Conservation (phyloP, 1,139 yeast species). For the Lodderomyces orthopsilosis region DNA sequence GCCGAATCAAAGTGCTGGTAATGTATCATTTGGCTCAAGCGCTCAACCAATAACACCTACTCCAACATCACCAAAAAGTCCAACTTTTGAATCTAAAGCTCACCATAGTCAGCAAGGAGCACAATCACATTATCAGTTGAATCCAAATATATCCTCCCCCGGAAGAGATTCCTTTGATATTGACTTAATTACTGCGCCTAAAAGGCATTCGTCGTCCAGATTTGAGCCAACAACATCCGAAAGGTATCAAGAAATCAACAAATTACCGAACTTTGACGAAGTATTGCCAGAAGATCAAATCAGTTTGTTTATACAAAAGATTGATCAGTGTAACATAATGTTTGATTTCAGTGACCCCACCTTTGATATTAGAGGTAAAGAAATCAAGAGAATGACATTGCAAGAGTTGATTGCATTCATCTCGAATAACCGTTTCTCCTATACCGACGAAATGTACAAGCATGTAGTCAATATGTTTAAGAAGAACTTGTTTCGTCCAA, state of each 20-base stretch:
- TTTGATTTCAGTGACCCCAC: constrained; percentile 95
- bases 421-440: constrained; percentile 74
- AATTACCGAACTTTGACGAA: constrained; percentile 86
- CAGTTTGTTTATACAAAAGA: constrained; percentile 77
- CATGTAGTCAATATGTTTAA: constrained; percentile 90
- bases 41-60: constrained; percentile 31
- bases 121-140: constrained; percentile 32
- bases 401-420: constrained; percentile 89
- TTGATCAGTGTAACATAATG: constrained; percentile 91
- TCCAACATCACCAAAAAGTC: constrained; percentile 27
- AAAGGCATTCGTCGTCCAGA: constrained; percentile 90
- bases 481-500: constrained; percentile 85
- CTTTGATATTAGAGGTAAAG: constrained; percentile 88
- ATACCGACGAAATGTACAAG: constrained; percentile 86
- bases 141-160: constrained; percentile 45
- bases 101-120: constrained; percentile 28
- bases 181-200: constrained; percentile 62
- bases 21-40: constrained; percentile 6
- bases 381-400: constrained; percentile 79
- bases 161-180: constrained; percentile 44
- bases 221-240: constrained; percentile 77
- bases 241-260: constrained; percentile 63
- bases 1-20: background rate
- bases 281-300: constrained; percentile 84
- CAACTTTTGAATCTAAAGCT: constrained; percentile 16